Percentiles rank a stretch among this genome's conserved stretches.
Conservation (phyloP, 2,329 filamentous ascomycete genomes). For the Paradendryphiella salina region DNA sequence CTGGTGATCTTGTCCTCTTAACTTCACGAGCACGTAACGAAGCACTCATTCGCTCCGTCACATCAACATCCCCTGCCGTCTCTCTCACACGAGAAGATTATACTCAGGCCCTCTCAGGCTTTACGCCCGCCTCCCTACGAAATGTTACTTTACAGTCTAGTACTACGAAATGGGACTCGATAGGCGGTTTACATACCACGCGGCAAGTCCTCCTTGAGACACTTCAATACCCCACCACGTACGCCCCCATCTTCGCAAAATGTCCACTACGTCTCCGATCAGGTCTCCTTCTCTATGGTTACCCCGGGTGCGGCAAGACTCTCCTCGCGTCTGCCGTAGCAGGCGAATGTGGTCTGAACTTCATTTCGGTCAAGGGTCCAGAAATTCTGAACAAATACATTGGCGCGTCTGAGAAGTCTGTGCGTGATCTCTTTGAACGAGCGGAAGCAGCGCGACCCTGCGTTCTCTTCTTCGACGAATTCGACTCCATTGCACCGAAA, state of each 20-base stretch:
- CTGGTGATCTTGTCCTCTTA: constrained; percentile 84
- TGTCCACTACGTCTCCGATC: constrained; percentile 94
- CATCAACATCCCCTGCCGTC: constrained; percentile 52
- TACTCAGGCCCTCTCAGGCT: constrained; percentile 80
- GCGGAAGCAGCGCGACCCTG: constrained; percentile 89
- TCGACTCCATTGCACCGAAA: constrained; percentile 96
- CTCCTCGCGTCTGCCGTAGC: constrained; percentile 95
- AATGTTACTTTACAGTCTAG: constrained; percentile 94
- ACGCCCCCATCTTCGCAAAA: constrained; percentile 95
- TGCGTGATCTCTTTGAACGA: constrained; percentile 91
- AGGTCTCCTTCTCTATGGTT: constrained; percentile 89
- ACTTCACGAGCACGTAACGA: constrained; percentile 88
- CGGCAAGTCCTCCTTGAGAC: constrained; percentile 92
- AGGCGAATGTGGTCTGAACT: constrained; percentile 95
- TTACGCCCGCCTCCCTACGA: constrained; percentile 90
- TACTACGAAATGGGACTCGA: constrained; percentile 87
- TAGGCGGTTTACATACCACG: constrained; percentile 84
- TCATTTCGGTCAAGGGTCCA: constrained; percentile 96
- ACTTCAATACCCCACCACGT: constrained; percentile 94
- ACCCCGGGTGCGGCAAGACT: constrained; percentile 95
- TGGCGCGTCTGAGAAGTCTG: constrained; percentile 92
- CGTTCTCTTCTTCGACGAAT: constrained; percentile 97
- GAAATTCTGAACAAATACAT: constrained; percentile 99
- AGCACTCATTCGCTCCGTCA: constrained; percentile 82
- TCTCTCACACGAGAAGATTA: constrained; percentile 76